Conservation (phyloP, 2,329 filamentous ascomycete species). For the Chaetomium olivaceum region DNA sequence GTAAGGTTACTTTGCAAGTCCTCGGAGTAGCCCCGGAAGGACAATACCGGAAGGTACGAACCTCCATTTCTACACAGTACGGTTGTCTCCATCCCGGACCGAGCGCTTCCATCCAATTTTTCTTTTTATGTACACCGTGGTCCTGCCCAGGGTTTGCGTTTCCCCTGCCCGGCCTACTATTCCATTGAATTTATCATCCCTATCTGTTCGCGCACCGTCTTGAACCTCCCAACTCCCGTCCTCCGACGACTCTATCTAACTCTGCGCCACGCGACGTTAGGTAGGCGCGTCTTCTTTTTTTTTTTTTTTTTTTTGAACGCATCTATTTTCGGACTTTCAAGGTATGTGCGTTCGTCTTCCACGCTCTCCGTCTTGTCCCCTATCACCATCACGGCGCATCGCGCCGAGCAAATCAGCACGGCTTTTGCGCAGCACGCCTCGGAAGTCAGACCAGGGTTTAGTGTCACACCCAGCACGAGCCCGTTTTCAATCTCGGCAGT, state of each 20-base stretch:
- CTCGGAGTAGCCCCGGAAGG: not conserved
- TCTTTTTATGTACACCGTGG: not conserved
- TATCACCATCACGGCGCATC: slow-evolving; percentile 20
- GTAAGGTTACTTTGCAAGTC: too few species aligned
- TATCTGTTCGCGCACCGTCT: not conserved
- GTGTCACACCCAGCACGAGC: slow-evolving; percentile 33
- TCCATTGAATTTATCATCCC: not conserved
- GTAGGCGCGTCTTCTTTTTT: slow-evolving; percentile 12
- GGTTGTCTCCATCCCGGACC: not conserved
- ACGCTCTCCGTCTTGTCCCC: not conserved
- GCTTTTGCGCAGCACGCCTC: slow-evolving; percentile 24
- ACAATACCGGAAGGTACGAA: not conserved
- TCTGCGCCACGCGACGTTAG: slow-evolving; percentile 17
- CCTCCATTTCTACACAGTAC: not conserved
- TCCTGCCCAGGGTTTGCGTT: not conserved
- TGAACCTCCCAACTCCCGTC: not conserved
- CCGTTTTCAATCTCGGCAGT: slow-evolving; percentile 45
- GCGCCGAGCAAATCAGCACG: slow-evolving; percentile 25
- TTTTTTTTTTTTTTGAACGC: too few species aligned
- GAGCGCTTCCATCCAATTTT: not conserved
- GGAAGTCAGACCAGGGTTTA: slow-evolving; percentile 31
- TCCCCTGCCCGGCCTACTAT: not conserved
- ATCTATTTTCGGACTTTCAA: slow-evolving; percentile 17
- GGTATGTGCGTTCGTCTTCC: slow-evolving; percentile 19
- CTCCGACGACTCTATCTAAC: slow-evolving; percentile 3